Evolutionary conservation across 345 rosid species (phyloP).

Genomic region (Draba incana): DNA sequence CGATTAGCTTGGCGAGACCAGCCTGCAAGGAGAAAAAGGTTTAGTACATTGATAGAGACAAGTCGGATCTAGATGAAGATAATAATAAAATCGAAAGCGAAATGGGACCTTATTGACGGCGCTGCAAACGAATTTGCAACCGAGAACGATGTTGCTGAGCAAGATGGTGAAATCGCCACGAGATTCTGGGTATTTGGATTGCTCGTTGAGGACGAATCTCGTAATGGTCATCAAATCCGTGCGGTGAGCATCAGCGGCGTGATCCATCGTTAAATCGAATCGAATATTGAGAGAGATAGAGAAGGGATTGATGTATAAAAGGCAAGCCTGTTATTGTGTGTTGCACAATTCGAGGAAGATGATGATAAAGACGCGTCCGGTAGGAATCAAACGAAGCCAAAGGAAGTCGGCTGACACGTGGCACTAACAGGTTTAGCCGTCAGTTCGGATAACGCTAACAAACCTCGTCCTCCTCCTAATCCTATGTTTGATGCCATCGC

Average conservation of each 20-base stretch:
- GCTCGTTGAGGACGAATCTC: slow-evolving; percentile 82
- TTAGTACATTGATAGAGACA: slow-evolving; percentile 8
- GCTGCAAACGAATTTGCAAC: slow-evolving; percentile 98
- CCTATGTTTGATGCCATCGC: slow-evolving; percentile 8
- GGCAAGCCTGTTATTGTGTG: background rate
- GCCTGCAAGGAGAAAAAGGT: slow-evolving; percentile 52
- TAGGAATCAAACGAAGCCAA: slow-evolving; percentile 20
- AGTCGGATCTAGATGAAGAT: slow-evolving; percentile 5
- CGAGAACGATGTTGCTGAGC: slow-evolving; percentile 92
- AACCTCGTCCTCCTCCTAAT: slow-evolving; percentile 34
- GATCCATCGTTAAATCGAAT: slow-evolving; percentile 62
- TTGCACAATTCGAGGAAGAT: slow-evolving; percentile 45
- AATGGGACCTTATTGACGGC: slow-evolving; percentile 79
- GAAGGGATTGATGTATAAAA: background rate
- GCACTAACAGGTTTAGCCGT: slow-evolving; percentile 52
- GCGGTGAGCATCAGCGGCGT: slow-evolving; percentile 78
- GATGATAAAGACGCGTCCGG: slow-evolving; percentile 35
- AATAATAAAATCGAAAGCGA: background rate
- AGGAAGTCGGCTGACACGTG: slow-evolving; percentile 64
- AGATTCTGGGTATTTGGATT: slow-evolving; percentile 88
- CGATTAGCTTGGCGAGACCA: slow-evolving; percentile 91
- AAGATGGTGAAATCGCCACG: slow-evolving; percentile 96
- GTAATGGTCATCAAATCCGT: slow-evolving; percentile 99
- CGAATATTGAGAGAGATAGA: background rate
- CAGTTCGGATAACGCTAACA: slow-evolving; percentile 45